Evolutionary conservation across 2,329 filamentous ascomycete species (phyloP), one percentile per base, ranked within the genome.

Genomic region (Dactylellina sp.): DNA sequence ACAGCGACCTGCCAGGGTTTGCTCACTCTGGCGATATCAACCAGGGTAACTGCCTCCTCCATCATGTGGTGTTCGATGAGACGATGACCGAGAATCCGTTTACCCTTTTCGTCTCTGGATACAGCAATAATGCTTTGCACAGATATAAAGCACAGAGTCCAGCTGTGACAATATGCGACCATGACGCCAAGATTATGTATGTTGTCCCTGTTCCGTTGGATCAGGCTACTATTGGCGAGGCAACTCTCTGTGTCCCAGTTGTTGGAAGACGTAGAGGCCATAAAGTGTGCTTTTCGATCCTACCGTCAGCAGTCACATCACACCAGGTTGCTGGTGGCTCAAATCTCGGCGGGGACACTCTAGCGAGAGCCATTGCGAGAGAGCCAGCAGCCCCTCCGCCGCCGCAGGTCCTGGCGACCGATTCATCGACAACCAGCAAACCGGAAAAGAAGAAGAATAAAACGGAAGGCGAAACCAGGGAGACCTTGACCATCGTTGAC

Each of bases 151-250:
- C 65, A n/a, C 63, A 71, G 24, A 64, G 46, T 40, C 71, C 65
- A 9, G 65, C 65, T 1, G 59, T 71, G 7, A 71, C 63, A 12
- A 70, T 70, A 25, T 59, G 53, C 32, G 71, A 75, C 20, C 63
- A 70, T 16, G 12, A 50, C 12, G 53, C 71, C 2, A 75, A 78
- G 77, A 75, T 77, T 44, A 57, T 79, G 18, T 79, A 79, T 47
- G 76, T 79, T 49, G 65, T 79, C 11, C 78, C 78, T 39, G 77
- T 79, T 12, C 78, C 78, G 22, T 66, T 79, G 44, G 77, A 79
- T 53, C 59, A 76, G 50, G 78, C 78, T 22, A 77, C 78, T 7
- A 79, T 79, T 47, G 77, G 78, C 49, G 76, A 78, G 24, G 76
- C 78, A 0, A 77, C 75, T 1, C 66, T 79, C 12, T 79, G 78